A percentile compares a stretch with the other conserved stretches of the same genome.
Conservation (phyloP, 139 green algal species). For the Nannochloris sp. region DNA sequence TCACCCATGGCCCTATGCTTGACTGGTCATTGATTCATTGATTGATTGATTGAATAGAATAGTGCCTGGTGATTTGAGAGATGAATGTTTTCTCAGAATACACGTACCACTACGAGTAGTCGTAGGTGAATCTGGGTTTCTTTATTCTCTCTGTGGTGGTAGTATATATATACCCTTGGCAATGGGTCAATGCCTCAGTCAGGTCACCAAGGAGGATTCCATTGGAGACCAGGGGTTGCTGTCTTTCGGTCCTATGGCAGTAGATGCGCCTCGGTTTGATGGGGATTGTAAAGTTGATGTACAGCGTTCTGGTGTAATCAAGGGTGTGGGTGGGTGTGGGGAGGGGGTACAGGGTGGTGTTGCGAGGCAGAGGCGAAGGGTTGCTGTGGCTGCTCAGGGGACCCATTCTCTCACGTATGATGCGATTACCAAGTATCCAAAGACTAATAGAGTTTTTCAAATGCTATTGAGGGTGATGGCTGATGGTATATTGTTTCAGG, state of each 20-base stretch:
- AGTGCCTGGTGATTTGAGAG: too few relatives aligned
- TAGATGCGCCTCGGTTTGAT: not conserved
- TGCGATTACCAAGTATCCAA: conserved; percentile 28
- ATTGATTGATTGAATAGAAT: too few relatives aligned
- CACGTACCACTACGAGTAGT: too few relatives aligned
- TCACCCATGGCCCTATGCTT: too few relatives aligned
- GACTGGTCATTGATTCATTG: too few relatives aligned
- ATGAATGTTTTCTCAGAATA: too few relatives aligned
- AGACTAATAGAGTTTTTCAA: conserved; percentile 18
- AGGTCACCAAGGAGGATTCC: not conserved
- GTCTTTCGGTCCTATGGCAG: too few relatives aligned
- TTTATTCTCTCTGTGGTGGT: too few relatives aligned
- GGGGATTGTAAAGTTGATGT: not conserved
- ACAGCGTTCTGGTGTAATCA: not conserved
- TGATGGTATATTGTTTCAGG: conserved; percentile 69
- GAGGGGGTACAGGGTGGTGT: not conserved
- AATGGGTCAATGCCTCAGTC: conserved; percentile 2
- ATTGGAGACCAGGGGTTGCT: not conserved
- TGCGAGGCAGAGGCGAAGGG: conserved; percentile 23
- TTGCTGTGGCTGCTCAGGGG: conserved; percentile 46
- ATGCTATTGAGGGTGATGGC: conserved; percentile 35
- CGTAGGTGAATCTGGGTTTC: too few relatives aligned
- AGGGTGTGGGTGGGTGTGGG: not conserved
- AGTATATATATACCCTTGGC: not conserved
- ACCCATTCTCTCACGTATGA: conserved; percentile 25